Evolutionary conservation across 257 asterid species (phyloP).

Genomic region (Scutellaria minor): DNA sequence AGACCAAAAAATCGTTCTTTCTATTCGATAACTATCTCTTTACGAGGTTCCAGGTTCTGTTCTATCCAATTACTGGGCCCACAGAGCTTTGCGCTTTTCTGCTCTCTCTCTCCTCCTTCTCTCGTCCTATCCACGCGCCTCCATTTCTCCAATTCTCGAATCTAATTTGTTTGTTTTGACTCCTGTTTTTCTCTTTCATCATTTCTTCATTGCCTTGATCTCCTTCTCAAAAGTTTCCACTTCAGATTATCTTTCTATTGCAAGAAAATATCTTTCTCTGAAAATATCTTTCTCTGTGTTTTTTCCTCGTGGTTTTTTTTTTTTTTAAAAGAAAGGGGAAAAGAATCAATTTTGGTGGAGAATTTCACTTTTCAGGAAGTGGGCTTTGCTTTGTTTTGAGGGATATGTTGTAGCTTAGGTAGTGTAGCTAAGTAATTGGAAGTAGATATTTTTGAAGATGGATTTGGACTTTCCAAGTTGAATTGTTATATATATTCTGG

Average conservation of each 20-base stretch:
- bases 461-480: slow-evolving; percentile 12
- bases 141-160: slow-evolving; percentile 7
- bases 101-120: slow-evolving; percentile 9
- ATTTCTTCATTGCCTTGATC: slow-evolving; percentile 17
- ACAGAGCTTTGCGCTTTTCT: slow-evolving; percentile 46
- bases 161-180: slow-evolving; percentile 30
- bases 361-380: slow-evolving; percentile 25
- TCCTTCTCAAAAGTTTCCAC: slow-evolving; percentile 11
- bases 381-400: slow-evolving; percentile 36
- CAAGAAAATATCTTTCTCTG: background rate
- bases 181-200: background rate
- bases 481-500: slow-evolving; percentile 5
- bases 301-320: background rate
- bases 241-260: background rate
- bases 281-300: background rate
- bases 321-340: slow-evolving; percentile 16
- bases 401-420: background rate
- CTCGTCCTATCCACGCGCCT: slow-evolving; percentile 7
- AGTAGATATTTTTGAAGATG: slow-evolving; percentile 24
- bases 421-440: slow-evolving; percentile 29
- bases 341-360: slow-evolving; percentile 31
- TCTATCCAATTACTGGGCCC: slow-evolving; percentile 64
- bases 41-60: slow-evolving; percentile 52
- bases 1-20: background rate
- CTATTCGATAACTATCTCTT: slow-evolving; percentile 32